phyloP scores from a whole-genome alignment of 768 basidiomycete genomes.

The Boletus rex-veris region DNA sequence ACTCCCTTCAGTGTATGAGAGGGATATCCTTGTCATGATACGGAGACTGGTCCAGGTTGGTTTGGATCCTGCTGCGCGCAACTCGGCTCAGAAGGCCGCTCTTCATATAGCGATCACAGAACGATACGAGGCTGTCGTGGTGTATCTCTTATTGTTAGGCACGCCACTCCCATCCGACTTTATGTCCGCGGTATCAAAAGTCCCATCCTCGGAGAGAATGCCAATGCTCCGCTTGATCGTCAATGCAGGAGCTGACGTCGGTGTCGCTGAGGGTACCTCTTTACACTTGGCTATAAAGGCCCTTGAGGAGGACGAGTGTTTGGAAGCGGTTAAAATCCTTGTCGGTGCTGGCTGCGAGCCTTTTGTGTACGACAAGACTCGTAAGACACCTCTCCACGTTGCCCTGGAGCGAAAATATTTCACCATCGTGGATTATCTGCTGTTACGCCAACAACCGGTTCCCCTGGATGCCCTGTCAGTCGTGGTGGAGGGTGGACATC shows the following conservation, averaged over 20 bases:
- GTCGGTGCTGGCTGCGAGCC: slow-evolving; percentile 8
- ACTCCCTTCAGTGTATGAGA: no score
- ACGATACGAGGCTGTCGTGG: not conserved
- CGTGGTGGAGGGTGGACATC: no score
- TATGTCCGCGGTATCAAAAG: not conserved
- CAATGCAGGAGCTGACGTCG: not conserved
- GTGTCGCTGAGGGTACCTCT: no score
- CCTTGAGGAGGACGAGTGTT: no score
- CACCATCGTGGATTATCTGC: not conserved
- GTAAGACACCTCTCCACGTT: slow-evolving; percentile 1
- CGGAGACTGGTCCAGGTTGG: no score
- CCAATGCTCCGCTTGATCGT: not conserved
- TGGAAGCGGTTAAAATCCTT: not conserved
- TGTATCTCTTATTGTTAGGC: not conserved
- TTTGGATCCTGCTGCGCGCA: no score
- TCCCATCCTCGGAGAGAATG: not conserved
- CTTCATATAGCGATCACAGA: no score
- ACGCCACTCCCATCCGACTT: not conserved
- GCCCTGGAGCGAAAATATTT: not conserved
- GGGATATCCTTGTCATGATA: no score
- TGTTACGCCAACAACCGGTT: not conserved
- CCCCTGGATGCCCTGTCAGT: not conserved
- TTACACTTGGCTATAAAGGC: no score
- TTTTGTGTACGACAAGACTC: not conserved
- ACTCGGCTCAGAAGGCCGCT: no score